Evolutionary conservation across 352 stramenopile genomes (phyloP).

Genomic region (Thalassiosira ordinaria): DNA sequence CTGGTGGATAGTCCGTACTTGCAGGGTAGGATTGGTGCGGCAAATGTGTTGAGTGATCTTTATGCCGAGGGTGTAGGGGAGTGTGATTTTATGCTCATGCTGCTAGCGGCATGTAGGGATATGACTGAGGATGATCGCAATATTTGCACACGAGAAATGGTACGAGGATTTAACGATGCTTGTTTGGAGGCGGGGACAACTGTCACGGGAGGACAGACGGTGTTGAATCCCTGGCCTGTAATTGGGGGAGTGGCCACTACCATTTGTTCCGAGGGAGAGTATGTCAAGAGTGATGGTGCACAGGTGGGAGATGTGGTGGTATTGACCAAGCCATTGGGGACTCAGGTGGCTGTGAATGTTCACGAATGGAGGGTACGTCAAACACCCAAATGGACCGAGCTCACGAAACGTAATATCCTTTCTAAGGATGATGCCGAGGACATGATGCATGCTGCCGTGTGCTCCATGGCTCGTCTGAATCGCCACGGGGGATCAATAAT

Average conservation of each 20-base stretch:
- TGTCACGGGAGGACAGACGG: conserved; percentile 93
- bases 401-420: conserved; percentile 83
- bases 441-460: conserved; percentile 91
- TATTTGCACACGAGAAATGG: conserved; percentile 93
- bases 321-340: conserved; percentile 94
- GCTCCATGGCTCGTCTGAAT: conserved; percentile 94
- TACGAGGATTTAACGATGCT: conserved; percentile 92
- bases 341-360: conserved; percentile 93
- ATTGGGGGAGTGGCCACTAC: conserved; percentile 92
- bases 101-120: conserved; percentile 90
- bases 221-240: conserved; percentile 96
- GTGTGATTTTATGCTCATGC: too few species aligned
- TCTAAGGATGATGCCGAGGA: conserved; percentile 81
- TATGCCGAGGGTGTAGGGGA: too few species aligned
- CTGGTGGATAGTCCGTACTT: too few species aligned
- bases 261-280: conserved; percentile 73
- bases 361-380: conserved; percentile 91
- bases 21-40: too few species aligned
- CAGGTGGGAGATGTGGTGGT: conserved; percentile 91
- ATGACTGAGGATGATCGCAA: conserved; percentile 92
- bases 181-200: conserved; percentile 89
- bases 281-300: conserved; percentile 91
- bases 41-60: too few species aligned
- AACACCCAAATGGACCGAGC: conserved; percentile 58
- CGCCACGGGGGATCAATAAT: conserved; percentile 91